A percentile compares a stretch with the other conserved stretches of the same genome.
These are phyloP conservation scores for Noccaea bulbosa DNA, from an alignment of 345 rosid species.

Conservation along the genomic window DNA sequence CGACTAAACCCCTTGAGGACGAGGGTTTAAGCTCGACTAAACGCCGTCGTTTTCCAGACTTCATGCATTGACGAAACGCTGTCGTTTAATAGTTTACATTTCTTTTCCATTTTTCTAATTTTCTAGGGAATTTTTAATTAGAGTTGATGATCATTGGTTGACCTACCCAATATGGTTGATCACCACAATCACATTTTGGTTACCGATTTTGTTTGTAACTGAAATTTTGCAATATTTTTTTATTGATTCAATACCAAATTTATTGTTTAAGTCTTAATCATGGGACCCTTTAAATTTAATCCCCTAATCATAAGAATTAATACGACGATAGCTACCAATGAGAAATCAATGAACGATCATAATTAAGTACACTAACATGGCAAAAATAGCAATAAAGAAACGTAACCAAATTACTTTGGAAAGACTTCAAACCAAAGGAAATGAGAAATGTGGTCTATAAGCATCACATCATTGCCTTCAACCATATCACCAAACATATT, in stretches of 20 bases:
- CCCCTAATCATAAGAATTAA: neutral
- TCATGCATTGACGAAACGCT: neutral
- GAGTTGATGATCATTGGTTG: slow-evolving; percentile 42
- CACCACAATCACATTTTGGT: slow-evolving; percentile 38
- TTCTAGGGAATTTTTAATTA: slow-evolving; percentile 4
- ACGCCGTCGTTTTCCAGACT: neutral
- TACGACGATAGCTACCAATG: neutral
- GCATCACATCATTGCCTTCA: slow-evolving; percentile 42
- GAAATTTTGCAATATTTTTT: neutral
- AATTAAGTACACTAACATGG: neutral
- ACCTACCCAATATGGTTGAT: slow-evolving; percentile 41
- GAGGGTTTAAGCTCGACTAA: slow-evolving; percentile 24
- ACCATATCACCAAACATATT: slow-evolving; percentile 42
- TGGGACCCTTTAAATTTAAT: slow-evolving; percentile 17
- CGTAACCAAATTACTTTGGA: slow-evolving; percentile 29
- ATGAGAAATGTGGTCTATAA: slow-evolving; percentile 37
- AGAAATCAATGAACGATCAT: neutral
- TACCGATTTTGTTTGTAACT: slow-evolving; percentile 19
- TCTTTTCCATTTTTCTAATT: neutral
- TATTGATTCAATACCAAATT: slow-evolving; percentile 20
- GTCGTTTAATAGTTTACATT: neutral
- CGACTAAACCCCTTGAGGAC: slow-evolving; percentile 36
- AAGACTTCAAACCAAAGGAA: slow-evolving; percentile 45
- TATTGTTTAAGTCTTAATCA: slow-evolving; percentile 20
- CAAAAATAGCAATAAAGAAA: slow-evolving; percentile 18